A percentile compares a stretch with the other conserved stretches of the same genome.
Evolutionary conservation across 352 stramenopile species (phyloP).

Genomic region (Elongisporangium anandrum): DNA sequence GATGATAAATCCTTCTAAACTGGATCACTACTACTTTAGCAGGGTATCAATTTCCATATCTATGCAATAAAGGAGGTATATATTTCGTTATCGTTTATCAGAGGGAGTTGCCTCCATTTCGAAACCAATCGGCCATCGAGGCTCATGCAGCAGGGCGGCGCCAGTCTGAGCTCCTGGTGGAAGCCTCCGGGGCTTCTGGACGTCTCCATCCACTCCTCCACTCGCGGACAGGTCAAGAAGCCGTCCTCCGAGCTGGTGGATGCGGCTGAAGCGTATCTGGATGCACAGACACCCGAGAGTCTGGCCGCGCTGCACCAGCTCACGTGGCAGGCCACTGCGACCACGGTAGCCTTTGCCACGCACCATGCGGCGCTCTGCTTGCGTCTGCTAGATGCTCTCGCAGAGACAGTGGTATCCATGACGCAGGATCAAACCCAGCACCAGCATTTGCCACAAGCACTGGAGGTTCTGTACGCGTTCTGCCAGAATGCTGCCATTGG

Average conservation of each 20-base stretch:
- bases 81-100: neutral
- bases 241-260: slow-evolving; percentile 21
- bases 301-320: slow-evolving; percentile 37
- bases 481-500: slow-evolving; percentile 43
- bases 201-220: slow-evolving; percentile 9
- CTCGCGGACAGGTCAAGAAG: neutral
- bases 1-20: neutral
- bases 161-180: slow-evolving; percentile 28
- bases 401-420: slow-evolving; percentile 10
- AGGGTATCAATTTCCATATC: neutral
- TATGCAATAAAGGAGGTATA: neutral
- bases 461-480: slow-evolving; percentile 64
- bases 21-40: neutral
- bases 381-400: slow-evolving; percentile 53
- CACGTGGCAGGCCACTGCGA: slow-evolving; percentile 30
- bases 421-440: slow-evolving; percentile 6
- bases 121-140: neutral
- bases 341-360: slow-evolving; percentile 37
- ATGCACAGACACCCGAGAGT: slow-evolving; percentile 19
- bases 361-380: slow-evolving; percentile 41
- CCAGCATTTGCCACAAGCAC: slow-evolving; percentile 20
- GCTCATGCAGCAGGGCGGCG: neutral
- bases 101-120: neutral
- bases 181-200: slow-evolving; percentile 34
- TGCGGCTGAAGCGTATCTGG: slow-evolving; percentile 36